Base-by-base conservation (phyloP, 768 basidiomycete species). In the Termitomyces sp. region DNA sequence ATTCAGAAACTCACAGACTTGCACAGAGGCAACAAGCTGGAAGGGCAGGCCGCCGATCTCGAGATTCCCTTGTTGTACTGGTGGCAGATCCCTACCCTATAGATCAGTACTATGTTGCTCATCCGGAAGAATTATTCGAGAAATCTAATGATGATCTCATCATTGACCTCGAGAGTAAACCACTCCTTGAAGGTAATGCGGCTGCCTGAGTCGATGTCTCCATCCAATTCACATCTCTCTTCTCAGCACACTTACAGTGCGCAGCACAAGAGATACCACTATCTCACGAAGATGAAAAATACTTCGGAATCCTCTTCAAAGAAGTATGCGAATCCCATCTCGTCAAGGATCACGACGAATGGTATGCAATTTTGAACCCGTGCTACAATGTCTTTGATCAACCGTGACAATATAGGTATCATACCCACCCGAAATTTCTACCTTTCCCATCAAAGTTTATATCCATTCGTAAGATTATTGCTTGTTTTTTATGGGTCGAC, bases 181-280 rank as follows among this genome's bases (percentile, higher is more conserved):
- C 91, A 26, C 76, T 95, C 24, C 73, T 93, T 1, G 94, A 95
- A 76, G 78, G 81, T 75, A 26, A 6, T 8, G 32, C 36, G 22
- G 18, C 14, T 33, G 8, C 42, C 20, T 30, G n/a, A 27, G 4
- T 42, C 26, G 12, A 32, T 9, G 14, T 24, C 5, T 22, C 8
- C 39, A 50, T 43, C 33, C 6, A 6, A 52, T 14, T 27, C 30
- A 58, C 59, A 27, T 62, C 20, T n/a, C 12, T 37, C 53, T 52
- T 55, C 14, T 12, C 52, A 81, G 88, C 84, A 5, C 93, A 95
- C 67, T 69, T 95, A 13, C 94, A 95, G 67, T 96, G 93, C 62
- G 94, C 93, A 18, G 91, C 84, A 0, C 77, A 87, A 55, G 94
- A 95, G 71, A 89, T 96, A 83, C 93, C 93, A 0, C 63, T 95